A percentile compares a stretch with the other conserved stretches of the same genome.
These are phyloP conservation scores for Talaromyces sp. DNA, from an alignment of 2,329 filamentous ascomycete species.

Conservation along the genomic window DNA sequence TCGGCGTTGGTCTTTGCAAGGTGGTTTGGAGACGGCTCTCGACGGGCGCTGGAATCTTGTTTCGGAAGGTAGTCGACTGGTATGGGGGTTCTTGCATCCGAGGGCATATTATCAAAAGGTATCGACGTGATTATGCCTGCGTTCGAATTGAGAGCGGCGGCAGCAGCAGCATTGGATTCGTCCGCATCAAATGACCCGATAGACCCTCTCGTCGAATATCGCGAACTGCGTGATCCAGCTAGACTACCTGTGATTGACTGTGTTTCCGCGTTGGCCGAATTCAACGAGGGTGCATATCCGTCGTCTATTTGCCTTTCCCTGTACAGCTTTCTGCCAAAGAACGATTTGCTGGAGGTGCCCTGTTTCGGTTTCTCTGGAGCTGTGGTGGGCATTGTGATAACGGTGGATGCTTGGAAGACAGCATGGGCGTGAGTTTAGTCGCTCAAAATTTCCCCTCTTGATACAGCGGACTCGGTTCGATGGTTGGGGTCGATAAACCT, in stretches of 20 bases:
- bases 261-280: constrained; percentile 45
- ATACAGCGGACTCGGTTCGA: neutral
- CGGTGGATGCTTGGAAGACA: constrained; percentile 29
- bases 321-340: constrained; percentile 75
- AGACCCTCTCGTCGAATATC: constrained; percentile 69
- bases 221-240: constrained; percentile 65
- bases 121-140: constrained; percentile 84
- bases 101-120: constrained; percentile 69
- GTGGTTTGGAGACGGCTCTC: constrained; percentile 77
- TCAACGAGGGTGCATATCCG: constrained; percentile 54
- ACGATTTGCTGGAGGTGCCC: constrained; percentile 74
- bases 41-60: constrained; percentile 57
- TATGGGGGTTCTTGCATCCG: constrained; percentile 66
- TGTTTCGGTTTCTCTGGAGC: constrained; percentile 76
- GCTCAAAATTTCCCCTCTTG: constrained; percentile 9
- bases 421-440: constrained; percentile 17
- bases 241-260: constrained; percentile 56
- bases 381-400: constrained; percentile 49
- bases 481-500: neutral
- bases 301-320: constrained; percentile 70
- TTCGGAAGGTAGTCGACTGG: constrained; percentile 69
- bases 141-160: constrained; percentile 64
- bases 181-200: constrained; percentile 67
- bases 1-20: constrained; percentile 73
- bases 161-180: constrained; percentile 55